Evolutionary conservation across 768 basidiomycete genomes (phyloP), one percentile per base, ranked within the genome.

Genomic region (Agrocybe pediades): DNA sequence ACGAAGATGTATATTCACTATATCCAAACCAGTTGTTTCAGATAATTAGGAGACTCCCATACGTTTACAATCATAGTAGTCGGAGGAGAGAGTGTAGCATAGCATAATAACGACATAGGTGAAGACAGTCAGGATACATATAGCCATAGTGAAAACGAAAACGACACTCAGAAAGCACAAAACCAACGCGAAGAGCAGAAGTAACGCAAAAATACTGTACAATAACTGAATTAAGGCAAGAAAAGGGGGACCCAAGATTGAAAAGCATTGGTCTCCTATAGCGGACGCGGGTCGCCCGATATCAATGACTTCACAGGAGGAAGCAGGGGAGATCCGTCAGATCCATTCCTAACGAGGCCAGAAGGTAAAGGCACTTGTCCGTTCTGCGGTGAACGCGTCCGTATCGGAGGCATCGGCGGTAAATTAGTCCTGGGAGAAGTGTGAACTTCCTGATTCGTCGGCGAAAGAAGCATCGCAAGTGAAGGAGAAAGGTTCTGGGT

Each of bases 401-500:
- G 13, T 15, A 36, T 36, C 33, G 33, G 11, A 3, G 33, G 33
- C 4, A 36, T 36, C 13, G 33, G 33, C 13, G 33, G 33, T n/a
- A 36, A 15, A 13, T 36, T 36, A 13, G 13, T 36, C 33, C 33
- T 36, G 20, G 74, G 72, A 19, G 75, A 75, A 19, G 71, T 67
- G 30, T 71, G 68, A 23, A 74, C 71, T 11, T 66, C 68, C 51
- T 75, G 71, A 46, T 76, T 75, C 5, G 72, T 70, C 0, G 84
- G 84, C n/a, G 84, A 84, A 41, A 85, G 76, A 61, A 86, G 80
- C 75, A 84, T 80, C 16, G 84, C 84, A 36, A 86, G 64, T 16
- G 84, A 86, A 6, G 85, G 85, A 1, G 84, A 85, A 24, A 86
- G 71, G 9, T 74, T 81, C 55, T 81, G 79, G 8, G 69, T 71